Evolutionary conservation across 106 monocot genomes (phyloP), one percentile per base, ranked within the genome.

Genomic region (Ottelia alismoides): DNA sequence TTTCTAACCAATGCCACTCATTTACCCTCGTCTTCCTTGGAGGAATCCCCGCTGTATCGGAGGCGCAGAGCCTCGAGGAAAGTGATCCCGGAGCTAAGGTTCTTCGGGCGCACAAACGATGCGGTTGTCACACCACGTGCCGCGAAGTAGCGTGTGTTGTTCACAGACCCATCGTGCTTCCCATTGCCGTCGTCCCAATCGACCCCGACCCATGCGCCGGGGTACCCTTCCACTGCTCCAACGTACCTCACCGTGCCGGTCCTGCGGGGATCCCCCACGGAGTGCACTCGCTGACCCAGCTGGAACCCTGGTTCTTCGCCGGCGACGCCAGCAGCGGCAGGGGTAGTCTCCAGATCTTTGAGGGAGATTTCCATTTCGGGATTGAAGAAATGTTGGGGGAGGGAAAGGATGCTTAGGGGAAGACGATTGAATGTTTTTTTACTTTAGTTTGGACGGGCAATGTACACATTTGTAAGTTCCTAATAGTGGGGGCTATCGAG

Each of bases 181-280:
- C 88, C 84, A 3, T 75, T 60, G 32, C 67, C 78, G 61, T 65
- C 74, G 63, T 96, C 96, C 88, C 88, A 94, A 53, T 96, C 88
- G 53, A 96, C 74, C 53, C 96, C 96, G 31, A 89, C 48, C 96
- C 96, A 88, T 1, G 25, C 22, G 1, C 85, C 88, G 12, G 61
- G 0, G 61, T 89, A 55, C 21, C 78, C 84, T 19, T 61, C 64
- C 11, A 96, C 65, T 2, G 73, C 30, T 19, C 84, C 94, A n/a
- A 88, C 58, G 78, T 84, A 88, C 14, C 75, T 62, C 43, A 96
- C 77, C 50, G 82, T 96, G 30, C 96, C 88, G 21, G 31, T 74
- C 32, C 88, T 67, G 26, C 61, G 59, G 2, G 81, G 81, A 55
- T 88, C 74, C 2, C 73, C 84, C 45, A 50, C 44, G 17, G 70